Evolutionary conservation across 2,329 filamentous ascomycete species (phyloP), one percentile per base, ranked within the genome.

Genomic region (Calonectria hawksworthii): DNA sequence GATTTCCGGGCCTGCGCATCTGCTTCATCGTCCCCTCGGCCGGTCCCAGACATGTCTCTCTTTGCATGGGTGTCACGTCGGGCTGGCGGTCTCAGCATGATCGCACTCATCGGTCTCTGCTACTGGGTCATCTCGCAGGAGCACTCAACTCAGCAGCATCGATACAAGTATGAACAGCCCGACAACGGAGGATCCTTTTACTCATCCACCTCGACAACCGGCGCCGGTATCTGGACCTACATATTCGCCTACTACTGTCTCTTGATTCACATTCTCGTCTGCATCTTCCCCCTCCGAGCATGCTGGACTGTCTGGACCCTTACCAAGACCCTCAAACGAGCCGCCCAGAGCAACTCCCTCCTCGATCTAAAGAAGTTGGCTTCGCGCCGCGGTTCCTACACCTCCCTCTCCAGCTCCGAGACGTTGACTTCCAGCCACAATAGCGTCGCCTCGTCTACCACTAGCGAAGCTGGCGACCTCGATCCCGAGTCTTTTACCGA

Each of bases 211-310:
- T 77, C 82, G 4, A 77, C 78, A 1, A 79, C 84, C 47, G 88
- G 89, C 34, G 88, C 85, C 50, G 89, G 90, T 38, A 80, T 87
- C 63, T 90, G 86, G 86, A 90, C 90, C 18, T 82, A 87, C 64
- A 38, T 91, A 36, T 93, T 93, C 80, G 88, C 92, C 65, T 92
- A 91, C 80, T 95, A 94, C 84, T 92, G 90, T 68, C 86, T 94
- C 23, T 82, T 93, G 41, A 89, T 94, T 71, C 93, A 95, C 82
- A 72, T 92, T 69, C 86, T 94, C 69, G 92, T 93, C 79, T 90
- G 91, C 76, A 83, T 89, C 38, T 94, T 94, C 78, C 91, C 92
- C 28, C 80, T 93, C 8, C 89, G 92, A 74, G 90, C 92, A 30
- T 91, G 89, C 83, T 93, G 88, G 86, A 89, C 91, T 21, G 87